Evolutionary conservation across 441 rosid genomes (phyloP), one percentile per base, ranked within the genome.

Genomic region (Aquilaria agallochum): DNA sequence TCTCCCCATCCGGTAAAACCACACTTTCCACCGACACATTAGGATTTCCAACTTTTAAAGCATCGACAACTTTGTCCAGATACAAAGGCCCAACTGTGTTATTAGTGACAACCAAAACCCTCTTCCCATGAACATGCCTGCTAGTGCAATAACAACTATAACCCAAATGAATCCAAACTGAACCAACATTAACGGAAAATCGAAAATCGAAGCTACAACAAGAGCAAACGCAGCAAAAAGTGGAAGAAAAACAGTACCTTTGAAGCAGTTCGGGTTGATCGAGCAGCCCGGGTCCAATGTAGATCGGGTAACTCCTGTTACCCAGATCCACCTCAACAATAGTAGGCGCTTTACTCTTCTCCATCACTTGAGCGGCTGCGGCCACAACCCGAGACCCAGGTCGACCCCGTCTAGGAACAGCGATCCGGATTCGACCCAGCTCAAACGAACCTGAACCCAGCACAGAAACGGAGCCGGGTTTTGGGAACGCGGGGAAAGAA

Each of bases 51-150:
- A 74, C 77, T 10, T 96, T 89, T 62, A 95, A 81, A 56, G 96
- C 85, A 59, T 95, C 80, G 12, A 87, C 66, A 58, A 88, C 89
- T 84, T 80, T 92, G 69, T 88, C 95, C 60, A 92, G 76, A 73
- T 88, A 92, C 1, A 92, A 58, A 12, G 96, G 88, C 9, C 72
- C 98, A 62, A 95, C 84, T 8, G 80, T 88, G 10, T 66, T 79
- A 44, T 89, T 95, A 47, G 99, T 95, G 33, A 86, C 99, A 53
- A 95, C 91, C 50, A 95, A 97, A 62, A 95, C 93, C 79, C 78
- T 85, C 87, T 92, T 95, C 1, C 99, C 99, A 61, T 86, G 97
- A 60, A 95, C 87, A 78, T 95, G 98, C 83, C 98, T 94, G 65
- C 44, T 6, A 45, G 51, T 13, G 67, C 32, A 36, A 49, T 51